These are phyloP conservation scores for Lachnum nothofagi DNA, from an alignment of 2,329 filamentous ascomycete species.

Conservation along the genomic window DNA sequence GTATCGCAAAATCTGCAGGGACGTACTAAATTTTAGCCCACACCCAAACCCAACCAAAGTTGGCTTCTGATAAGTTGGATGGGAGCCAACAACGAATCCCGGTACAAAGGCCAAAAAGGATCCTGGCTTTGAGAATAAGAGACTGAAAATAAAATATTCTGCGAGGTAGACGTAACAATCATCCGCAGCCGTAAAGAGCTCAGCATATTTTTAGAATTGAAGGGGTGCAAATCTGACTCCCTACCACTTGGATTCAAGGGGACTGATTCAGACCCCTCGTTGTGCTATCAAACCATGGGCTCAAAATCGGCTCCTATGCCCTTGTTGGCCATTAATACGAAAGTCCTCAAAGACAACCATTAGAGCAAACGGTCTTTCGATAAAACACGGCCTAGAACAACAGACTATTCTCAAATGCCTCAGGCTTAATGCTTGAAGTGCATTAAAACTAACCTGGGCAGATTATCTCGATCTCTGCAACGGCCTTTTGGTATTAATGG, in stretches of 20 bases:
- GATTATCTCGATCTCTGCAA: background rate
- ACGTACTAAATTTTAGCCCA: no score
- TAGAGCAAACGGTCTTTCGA: background rate
- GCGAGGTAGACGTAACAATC: no score
- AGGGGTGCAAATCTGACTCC: constrained; percentile 8
- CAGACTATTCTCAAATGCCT: background rate
- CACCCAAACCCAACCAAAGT: no score
- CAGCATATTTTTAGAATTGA: no score
- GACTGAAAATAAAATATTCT: background rate
- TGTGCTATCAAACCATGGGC: background rate
- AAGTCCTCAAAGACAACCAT: constrained; percentile 1
- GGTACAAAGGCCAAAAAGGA: background rate
- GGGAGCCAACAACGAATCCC: background rate
- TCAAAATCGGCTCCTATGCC: constrained; percentile 1
- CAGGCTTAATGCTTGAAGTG: constrained; percentile 1
- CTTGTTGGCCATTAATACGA: background rate
- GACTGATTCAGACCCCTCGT: background rate
- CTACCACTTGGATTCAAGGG: background rate
- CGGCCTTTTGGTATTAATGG: background rate
- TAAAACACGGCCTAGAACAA: background rate
- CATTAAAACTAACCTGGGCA: background rate
- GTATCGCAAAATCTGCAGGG: constrained; percentile 2
- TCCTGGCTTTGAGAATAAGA: background rate
- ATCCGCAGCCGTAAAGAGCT: no score
- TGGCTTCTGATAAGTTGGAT: background rate